Conservation (phyloP, 2,329 filamentous ascomycete species). For the Monilinia fructigena region DNA sequence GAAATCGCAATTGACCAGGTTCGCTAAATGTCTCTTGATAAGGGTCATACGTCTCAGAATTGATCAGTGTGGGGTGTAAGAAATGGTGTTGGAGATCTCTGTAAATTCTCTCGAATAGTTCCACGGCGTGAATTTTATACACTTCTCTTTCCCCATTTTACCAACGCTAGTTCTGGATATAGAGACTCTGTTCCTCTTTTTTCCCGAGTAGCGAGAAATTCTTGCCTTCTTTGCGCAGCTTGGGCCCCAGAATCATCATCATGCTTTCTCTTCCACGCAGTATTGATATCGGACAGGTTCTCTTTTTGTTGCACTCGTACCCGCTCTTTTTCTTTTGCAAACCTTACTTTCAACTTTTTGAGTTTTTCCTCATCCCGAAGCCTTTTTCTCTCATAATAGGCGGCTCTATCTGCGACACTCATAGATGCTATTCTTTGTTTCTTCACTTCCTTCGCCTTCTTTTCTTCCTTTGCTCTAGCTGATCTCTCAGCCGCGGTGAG, state of each 20-base stretch:
- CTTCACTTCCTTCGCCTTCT: not conserved
- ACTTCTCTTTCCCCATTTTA: not conserved
- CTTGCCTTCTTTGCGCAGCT: not conserved
- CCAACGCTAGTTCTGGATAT: not conserved
- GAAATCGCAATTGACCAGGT: not conserved
- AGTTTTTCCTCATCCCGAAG: not conserved
- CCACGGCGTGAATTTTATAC: not conserved
- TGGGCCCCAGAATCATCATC: not conserved
- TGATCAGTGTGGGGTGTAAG: conserved; percentile 10
- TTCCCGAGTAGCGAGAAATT: not conserved
- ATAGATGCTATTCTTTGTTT: not conserved
- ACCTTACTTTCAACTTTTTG: not conserved
- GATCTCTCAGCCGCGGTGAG: not conserved
- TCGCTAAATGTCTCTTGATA: not conserved
- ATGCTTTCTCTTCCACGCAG: conserved; percentile 11
- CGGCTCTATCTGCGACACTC: not conserved
- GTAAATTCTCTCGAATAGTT: conserved; percentile 4
- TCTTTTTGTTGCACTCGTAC: not conserved
- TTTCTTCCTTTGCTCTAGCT: not conserved
- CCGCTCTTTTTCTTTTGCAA: not conserved
- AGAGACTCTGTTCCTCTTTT: not conserved
- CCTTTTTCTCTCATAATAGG: not conserved
- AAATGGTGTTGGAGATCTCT: conserved; percentile 10
- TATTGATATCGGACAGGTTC: too few relatives aligned
- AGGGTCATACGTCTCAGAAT: conserved; percentile 9